Percentiles rank a stretch among this genome's conserved stretches.
These are phyloP conservation scores for Kwoniella europaea DNA, from an alignment of 768 basidiomycete species.

Conservation along the genomic window DNA sequence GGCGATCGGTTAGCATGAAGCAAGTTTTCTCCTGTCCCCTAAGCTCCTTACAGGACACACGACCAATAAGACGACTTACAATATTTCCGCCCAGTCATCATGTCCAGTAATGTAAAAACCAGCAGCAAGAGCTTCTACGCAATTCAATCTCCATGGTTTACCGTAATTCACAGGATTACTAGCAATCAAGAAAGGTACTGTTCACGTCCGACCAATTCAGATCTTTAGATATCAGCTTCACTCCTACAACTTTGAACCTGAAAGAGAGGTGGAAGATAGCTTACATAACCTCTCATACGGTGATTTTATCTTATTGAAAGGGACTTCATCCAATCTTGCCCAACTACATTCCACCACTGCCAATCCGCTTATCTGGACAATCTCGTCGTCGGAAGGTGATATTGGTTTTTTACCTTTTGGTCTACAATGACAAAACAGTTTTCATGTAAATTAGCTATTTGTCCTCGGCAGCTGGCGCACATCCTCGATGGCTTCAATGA, in stretches of 20 bases:
- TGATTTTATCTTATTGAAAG: conserved; percentile 89
- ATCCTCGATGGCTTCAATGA: too few species aligned
- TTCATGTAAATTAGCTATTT: too few species aligned
- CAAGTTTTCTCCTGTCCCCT: too few species aligned
- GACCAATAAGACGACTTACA: conserved; percentile 57
- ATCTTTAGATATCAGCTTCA: neutral
- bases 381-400: conserved; percentile 80
- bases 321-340: conserved; percentile 93
- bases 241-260: neutral
- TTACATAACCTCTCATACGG: conserved; percentile 87
- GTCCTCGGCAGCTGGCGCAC: too few species aligned
- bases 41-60: neutral
- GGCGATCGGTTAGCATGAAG: neutral
- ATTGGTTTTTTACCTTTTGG: conserved; percentile 81
- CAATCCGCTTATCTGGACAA: conserved; percentile 73
- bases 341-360: conserved; percentile 99
- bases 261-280: conserved; percentile 53
- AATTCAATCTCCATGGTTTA: conserved; percentile 93
- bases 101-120: conserved; percentile 94
- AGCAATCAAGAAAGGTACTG: conserved; percentile 93
- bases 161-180: conserved; percentile 98
- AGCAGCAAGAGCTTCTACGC: conserved; percentile 85
- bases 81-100: conserved; percentile 73
- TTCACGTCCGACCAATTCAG: neutral
- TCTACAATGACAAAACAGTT: conserved; percentile 59